Evolutionary conservation across 768 basidiomycete genomes (phyloP).

Genomic region (Cystobasidium ongulense): DNA sequence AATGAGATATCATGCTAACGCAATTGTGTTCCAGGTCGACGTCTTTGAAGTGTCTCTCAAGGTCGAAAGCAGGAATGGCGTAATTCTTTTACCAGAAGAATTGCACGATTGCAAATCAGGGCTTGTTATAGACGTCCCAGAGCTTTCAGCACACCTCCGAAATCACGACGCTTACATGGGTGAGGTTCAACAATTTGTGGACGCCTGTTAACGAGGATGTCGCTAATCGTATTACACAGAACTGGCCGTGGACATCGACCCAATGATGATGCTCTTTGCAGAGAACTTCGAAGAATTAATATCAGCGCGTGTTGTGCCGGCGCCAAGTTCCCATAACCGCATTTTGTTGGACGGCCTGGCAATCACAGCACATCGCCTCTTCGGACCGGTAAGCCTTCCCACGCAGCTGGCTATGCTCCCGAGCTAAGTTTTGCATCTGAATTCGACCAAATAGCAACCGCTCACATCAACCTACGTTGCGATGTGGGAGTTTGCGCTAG

Average conservation of each 20-base stretch:
- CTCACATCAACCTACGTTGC: constrained; percentile 77
- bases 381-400: constrained; percentile 55
- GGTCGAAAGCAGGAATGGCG: constrained; percentile 52
- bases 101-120: constrained; percentile 46
- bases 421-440: background rate
- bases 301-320: constrained; percentile 32
- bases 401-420: background rate
- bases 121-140: constrained; percentile 56
- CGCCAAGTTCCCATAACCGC: background rate
- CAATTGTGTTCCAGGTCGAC: too few species aligned
- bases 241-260: constrained; percentile 65
- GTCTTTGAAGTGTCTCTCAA: constrained; percentile 66
- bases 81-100: constrained; percentile 56
- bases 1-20: too few species aligned
- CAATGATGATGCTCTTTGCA: constrained; percentile 54
- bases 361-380: constrained; percentile 73
- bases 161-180: constrained; percentile 76
- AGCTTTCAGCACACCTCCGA: constrained; percentile 66
- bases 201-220: too few species aligned
- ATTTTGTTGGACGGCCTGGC: constrained; percentile 55
- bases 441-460: constrained; percentile 50
- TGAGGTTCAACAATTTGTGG: too few species aligned
- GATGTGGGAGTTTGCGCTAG: constrained; percentile 80
- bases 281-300: constrained; percentile 44
- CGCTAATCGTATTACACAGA: constrained; percentile 51